Evolutionary conservation across 1,284 basidiomycete species (phyloP), one percentile per base, ranked within the genome.

Genomic region (Lentinula novae-zelandiae): DNA sequence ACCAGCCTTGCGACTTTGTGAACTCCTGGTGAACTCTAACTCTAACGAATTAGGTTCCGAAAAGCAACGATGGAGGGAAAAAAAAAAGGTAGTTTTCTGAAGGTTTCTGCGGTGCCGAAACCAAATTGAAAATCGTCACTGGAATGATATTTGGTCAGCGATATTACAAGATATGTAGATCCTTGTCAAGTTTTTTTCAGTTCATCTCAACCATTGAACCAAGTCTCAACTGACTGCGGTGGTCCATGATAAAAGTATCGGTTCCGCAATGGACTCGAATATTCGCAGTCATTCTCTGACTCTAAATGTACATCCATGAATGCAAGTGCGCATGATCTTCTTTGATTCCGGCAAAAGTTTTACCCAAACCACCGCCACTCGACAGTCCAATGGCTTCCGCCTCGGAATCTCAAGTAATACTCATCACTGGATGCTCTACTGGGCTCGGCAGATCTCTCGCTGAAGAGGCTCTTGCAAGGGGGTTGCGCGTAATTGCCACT

Each of bases 381-480:
- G 22, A 22, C 22, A 22, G 10, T 51, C 9, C 27, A 52, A 52
- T 31, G 50, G 27, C 49, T 22, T 31, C 3, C 27, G 3, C 0
- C 27, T 27, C 53, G 5, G 53, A 54, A 6, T 8, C 9, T 27
- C 53, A 46, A 33, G 65, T 67, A 2, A 54, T 67, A 44, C 64
- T 67, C 17, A 65, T 67, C 38, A 66, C 66, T 33, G 66, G 66
- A 20, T 67, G 66, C 48, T 67, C 67, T 2, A 64, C 60, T 7
- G 65, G 67, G 0, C 60, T 67, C n/a, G 64, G 67, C 3, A 58
- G 58, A 5, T 38, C 51, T 58, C 60, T 65, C 15, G 63, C 66
- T 3, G 27, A 64, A 15, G 53, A 61, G 7, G 12, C 64, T 61
- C 20, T 58, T 10, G 7, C 36, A 20, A 27, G 34, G 10, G 59